Base-by-base conservation (phyloP, 768 basidiomycete species). In the Mycena filopes region DNA sequence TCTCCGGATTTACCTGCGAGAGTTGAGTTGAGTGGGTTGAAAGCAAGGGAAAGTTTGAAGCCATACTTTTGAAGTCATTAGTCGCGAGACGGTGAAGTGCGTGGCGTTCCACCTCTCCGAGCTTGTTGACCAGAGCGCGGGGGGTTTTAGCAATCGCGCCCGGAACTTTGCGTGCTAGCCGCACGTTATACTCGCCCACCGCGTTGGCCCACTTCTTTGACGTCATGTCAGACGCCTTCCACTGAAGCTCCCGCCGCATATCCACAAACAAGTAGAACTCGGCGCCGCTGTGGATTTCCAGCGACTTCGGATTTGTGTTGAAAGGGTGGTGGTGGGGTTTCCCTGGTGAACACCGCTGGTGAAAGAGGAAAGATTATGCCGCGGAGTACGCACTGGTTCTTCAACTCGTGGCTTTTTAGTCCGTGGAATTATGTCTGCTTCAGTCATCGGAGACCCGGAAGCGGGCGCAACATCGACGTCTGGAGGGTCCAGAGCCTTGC, bases 251-350 rank as follows among this genome's bases (percentile, higher is more conserved):
- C 7, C 23, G 23, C n/a, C 55, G 26, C 55, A 57, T 57, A 16
- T 57, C n/a, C 26, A 57, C 33, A 29, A 57, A 57, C 25, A 57
- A 20, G n/a, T 21, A 57, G 55, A 57, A 57, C 20, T 57, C 55
- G 3, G 5, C 16, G 6, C 43, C 55, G 2, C 38, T 16, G 20
- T 2, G 15, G 36, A 57, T 36, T 8, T 46, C 13, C 29, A 57
- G 16, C 2, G 55, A 31, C 3, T 46, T 46, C 4, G 55, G 55
- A 57, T 57, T 46, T 6, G 55, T 45, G 2, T 29, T 29, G 1
- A 43, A n/a, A n/a, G n/a, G n/a, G n/a, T n/a, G n/a, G n/a, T n/a
- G n/a, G n/a, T n/a, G n/a, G n/a, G n/a, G n/a, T n/a, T n/a, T n/a
- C n/a, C n/a, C n/a, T n/a, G n/a, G n/a, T n/a, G n/a, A n/a, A n/a